Conservation (phyloP, 116 monocot species). For the Phalaenopsis hybrid region DNA sequence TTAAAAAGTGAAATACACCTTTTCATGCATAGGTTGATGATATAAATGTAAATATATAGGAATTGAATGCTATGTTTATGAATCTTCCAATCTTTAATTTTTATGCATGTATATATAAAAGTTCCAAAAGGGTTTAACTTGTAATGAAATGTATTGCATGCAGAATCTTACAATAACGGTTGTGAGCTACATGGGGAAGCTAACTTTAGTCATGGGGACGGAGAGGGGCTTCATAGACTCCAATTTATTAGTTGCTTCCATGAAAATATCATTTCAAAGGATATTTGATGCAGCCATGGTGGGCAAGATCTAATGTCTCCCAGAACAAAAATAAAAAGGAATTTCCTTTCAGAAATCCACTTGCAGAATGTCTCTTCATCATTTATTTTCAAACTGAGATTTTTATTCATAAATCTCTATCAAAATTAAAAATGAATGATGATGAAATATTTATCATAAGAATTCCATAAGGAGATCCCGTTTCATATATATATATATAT, state of each 20-base stretch:
- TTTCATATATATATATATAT: background rate
- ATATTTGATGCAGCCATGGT: constrained; percentile 33
- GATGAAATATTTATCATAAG: too few species aligned
- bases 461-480: too few species aligned
- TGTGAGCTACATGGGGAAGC: constrained; percentile 63
- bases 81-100: too few species aligned
- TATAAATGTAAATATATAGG: too few species aligned
- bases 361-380: background rate
- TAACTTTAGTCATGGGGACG: constrained; percentile 53
- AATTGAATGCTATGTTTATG: too few species aligned
- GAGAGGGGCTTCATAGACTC: constrained; percentile 65
- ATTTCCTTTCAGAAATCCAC: background rate
- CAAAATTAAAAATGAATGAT: too few species aligned
- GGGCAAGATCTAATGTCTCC: background rate
- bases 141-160: background rate
- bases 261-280: constrained; percentile 49
- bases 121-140: background rate
- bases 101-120: too few species aligned
- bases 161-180: constrained; percentile 55
- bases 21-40: too few species aligned
- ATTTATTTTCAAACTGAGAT: background rate
- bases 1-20: too few species aligned
- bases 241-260: constrained; percentile 33
- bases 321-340: too few species aligned
- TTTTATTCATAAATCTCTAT: too few species aligned